phyloP scores from a whole-genome alignment of 345 rosid species.

The Theobroma cacao region DNA sequence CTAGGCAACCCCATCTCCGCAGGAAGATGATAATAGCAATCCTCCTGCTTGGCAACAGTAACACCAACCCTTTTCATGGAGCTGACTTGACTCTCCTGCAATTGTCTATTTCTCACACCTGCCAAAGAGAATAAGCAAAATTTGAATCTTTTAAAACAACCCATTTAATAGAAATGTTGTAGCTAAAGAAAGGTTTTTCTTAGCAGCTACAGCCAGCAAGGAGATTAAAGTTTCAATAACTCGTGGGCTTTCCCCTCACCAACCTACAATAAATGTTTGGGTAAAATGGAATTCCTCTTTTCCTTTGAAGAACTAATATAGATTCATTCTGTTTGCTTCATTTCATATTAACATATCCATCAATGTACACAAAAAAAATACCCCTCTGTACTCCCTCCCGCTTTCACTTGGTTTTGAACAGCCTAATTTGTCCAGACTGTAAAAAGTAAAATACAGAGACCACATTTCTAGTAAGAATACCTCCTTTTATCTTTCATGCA shows the following conservation, averaged over 20 bases:
- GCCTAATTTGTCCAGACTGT: background rate
- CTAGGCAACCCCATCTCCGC: conserved; percentile 37
- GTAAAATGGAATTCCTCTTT: background rate
- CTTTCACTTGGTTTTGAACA: background rate
- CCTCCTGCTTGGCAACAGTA: conserved; percentile 21
- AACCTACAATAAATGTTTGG: background rate
- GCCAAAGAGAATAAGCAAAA: background rate
- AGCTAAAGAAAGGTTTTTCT: background rate
- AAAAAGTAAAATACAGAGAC: too few relatives aligned
- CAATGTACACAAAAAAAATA: background rate
- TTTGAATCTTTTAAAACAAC: background rate
- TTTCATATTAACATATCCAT: background rate
- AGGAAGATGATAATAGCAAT: conserved; percentile 37
- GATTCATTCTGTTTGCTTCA: background rate
- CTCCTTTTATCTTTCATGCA: background rate
- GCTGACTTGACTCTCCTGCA: conserved; percentile 5
- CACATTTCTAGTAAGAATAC: background rate
- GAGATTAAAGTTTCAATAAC: background rate
- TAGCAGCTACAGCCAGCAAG: background rate
- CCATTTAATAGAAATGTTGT: background rate
- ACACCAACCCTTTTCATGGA: conserved; percentile 10
- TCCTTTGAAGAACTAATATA: background rate
- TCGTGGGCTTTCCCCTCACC: background rate
- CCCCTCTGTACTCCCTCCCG: background rate
- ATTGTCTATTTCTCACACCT: conserved; percentile 13